phyloP scores from a whole-genome alignment of 495 filamentous ascomycete genomes.

The Emericellopsis terricola region DNA sequence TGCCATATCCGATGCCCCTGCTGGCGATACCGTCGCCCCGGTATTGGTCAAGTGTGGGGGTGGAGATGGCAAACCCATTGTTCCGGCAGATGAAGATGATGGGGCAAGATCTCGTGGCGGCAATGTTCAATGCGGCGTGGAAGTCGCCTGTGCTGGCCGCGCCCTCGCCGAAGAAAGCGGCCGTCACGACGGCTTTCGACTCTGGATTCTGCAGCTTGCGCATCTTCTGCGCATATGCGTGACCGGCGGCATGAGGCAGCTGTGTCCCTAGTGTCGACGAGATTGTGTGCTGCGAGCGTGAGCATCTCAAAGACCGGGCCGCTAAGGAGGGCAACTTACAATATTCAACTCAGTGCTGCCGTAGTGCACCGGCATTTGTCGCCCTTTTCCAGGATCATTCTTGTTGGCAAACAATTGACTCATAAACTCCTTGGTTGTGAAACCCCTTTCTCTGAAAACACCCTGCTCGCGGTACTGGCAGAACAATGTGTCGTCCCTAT shows the following conservation, averaged over 20 bases:
- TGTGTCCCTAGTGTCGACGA: conserved; percentile 89
- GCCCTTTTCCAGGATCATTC: conserved; percentile 62
- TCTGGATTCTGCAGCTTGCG: conserved; percentile 55
- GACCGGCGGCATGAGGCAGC: conserved; percentile 84
- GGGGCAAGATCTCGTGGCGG: conserved; percentile 80
- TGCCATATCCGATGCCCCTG: conserved; percentile 87
- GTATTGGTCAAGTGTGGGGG: conserved; percentile 90
- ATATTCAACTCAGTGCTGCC: conserved; percentile 69
- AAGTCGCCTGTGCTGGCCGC: conserved; percentile 96
- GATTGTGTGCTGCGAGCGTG: conserved; percentile 54
- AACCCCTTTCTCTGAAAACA: conserved; percentile 78
- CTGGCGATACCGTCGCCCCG: conserved; percentile 93
- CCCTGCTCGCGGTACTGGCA: conserved; percentile 91
- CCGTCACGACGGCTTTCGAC: conserved; percentile 47
- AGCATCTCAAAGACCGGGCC: conserved; percentile 4
- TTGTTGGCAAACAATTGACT: conserved; percentile 82
- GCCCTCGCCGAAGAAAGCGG: conserved; percentile 95
- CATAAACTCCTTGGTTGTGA: conserved; percentile 80
- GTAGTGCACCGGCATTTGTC: conserved; percentile 98
- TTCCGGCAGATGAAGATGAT: conserved; percentile 93
- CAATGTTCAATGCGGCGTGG: conserved; percentile 91
- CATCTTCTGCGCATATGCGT: conserved; percentile 86
- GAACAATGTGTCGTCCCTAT: conserved; percentile 76
- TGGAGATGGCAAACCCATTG: conserved; percentile 93
- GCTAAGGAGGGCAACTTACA: conserved; percentile 24